Conservation (phyloP, 202 grass and related monocot genomes). For the Schoenoplectus tabernaemontani region DNA sequence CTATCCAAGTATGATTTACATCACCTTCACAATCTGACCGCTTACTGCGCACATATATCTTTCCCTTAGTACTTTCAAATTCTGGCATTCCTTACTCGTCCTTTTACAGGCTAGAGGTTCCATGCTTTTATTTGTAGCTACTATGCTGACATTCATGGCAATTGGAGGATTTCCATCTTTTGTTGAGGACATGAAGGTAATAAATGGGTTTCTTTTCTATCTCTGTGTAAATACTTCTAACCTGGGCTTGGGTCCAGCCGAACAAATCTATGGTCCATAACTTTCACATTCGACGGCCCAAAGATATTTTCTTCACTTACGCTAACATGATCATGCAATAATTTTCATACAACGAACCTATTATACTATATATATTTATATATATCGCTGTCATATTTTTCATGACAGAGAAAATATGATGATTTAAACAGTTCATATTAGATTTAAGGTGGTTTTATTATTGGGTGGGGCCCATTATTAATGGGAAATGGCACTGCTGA, state of each 20-base stretch:
- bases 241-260: background rate
- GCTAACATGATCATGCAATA: background rate
- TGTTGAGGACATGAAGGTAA: conserved; percentile 99
- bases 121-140: conserved; percentile 63
- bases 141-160: conserved; percentile 90
- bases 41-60: no score
- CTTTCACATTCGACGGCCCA: background rate
- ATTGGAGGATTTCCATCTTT: conserved; percentile 93
- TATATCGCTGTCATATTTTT: no score
- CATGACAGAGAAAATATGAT: no score
- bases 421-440: no score
- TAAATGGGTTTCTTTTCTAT: background rate
- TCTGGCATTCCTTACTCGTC: background rate
- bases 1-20: conserved; percentile 43
- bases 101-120: conserved; percentile 63
- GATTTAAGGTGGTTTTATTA: no score
- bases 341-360: no score
- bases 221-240: background rate
- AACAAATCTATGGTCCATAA: background rate
- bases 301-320: background rate
- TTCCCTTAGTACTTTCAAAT: background rate
- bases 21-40: background rate
- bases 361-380: no score
- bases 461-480: no score
- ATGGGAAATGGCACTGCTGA: no score